Evolutionary conservation across 2,329 filamentous ascomycete species (phyloP), one percentile per base, ranked within the genome.

Genomic region (Epichloe sibirici): DNA sequence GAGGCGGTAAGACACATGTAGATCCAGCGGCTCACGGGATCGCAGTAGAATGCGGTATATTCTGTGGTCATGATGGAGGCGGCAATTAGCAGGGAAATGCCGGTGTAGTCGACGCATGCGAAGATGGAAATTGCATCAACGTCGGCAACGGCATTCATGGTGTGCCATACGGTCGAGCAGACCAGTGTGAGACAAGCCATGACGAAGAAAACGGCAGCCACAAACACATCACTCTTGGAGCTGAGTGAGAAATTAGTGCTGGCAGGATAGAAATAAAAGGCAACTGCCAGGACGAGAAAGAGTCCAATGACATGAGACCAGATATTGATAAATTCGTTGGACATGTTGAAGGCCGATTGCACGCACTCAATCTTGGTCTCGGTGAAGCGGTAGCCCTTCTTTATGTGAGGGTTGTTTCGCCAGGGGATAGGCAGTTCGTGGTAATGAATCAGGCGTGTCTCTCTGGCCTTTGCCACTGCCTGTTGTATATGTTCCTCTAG

Each of bases 11-110:
- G 74, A 43, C 78, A 69, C 74, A 98, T 93, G 70, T 97, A 98
- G 12, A 80, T 75, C 79, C 86, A 93, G 52, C 90, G 85, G 59
- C 86, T 90, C 46, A 86, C 63, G 3, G 93, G 90, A 63, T 98
- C 93, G 72, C 93, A 96, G 74, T 98, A 98, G 69, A 98, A 98
- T 25, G 91, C 93, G 0, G 93, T 96, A 72, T 97, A 98, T 67
- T 98, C 93, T 38, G 90, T 95, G 2, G 93, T 96, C 79, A 97
- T 89, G 71, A 98, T 98, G 53, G 88, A 95, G 9, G 93, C 90
- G 2, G 93, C 89, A 50, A 98, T 93, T 28, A 98, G 79, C 49
- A 98, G 75, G 1, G 90, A 95, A 59, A 98, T 98, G 52, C 93
- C 93, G 0, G 93, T 97, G 71, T 98, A 98, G 69, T 98, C 93